These are phyloP conservation scores for Carnegiea gigantea DNA, from an alignment of 179 eudicot genomes.

Conservation along the genomic window DNA sequence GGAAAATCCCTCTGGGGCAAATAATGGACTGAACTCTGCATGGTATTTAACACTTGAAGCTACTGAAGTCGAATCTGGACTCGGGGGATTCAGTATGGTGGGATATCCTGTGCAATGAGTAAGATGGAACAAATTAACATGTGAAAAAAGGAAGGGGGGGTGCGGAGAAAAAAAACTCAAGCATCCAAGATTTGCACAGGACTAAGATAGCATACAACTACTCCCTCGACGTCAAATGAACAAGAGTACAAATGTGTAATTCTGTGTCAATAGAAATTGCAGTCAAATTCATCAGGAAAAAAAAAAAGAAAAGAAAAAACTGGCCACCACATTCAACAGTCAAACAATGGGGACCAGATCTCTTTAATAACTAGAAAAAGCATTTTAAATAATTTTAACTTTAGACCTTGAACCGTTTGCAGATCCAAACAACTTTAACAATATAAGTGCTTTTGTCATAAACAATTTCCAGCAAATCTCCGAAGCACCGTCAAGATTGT, in stretches of 20 bases:
- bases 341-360: background rate
- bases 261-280: background rate
- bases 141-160: too few species aligned
- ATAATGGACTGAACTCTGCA: conserved; percentile 65
- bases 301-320: background rate
- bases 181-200: background rate
- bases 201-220: background rate
- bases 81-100: conserved; percentile 8
- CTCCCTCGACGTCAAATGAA: background rate
- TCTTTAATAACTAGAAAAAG: background rate
- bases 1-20: conserved; percentile 56
- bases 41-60: conserved; percentile 66
- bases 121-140: background rate
- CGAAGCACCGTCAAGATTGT: background rate
- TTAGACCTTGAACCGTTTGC: background rate
- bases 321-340: background rate
- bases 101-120: conserved; percentile 6
- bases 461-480: background rate
- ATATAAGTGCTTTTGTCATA: background rate
- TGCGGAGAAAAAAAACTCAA: background rate
- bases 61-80: conserved; percentile 48
- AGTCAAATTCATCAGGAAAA: background rate
- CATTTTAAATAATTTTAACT: background rate
- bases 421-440: background rate
- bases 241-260: background rate